These are phyloP conservation scores for Saturnispora halmiae DNA, from an alignment of 805 yeast species.

Conservation along the genomic window DNA sequence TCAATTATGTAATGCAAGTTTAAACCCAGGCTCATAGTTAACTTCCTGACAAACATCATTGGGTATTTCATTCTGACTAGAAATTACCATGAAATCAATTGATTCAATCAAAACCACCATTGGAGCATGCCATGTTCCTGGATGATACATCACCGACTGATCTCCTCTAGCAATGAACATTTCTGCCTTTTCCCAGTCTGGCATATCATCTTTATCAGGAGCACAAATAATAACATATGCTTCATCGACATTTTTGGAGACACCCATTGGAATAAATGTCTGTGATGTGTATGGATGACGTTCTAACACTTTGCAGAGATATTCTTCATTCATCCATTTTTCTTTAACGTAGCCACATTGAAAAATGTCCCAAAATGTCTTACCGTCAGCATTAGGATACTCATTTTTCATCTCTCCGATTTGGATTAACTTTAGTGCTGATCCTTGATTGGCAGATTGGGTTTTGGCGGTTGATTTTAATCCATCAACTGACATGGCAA, in stretches of 20 bases:
- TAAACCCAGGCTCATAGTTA: slow-evolving; percentile 52
- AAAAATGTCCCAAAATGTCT: slow-evolving; percentile 75
- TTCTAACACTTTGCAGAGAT: slow-evolving; percentile 64
- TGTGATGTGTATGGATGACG: slow-evolving; percentile 87
- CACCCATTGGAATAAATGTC: slow-evolving; percentile 87
- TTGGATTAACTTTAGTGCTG: slow-evolving; percentile 68
- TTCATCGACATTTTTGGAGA: slow-evolving; percentile 29
- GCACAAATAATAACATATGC: slow-evolving; percentile 84
- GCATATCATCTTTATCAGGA: slow-evolving; percentile 34
- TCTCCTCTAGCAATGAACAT: slow-evolving; percentile 76
- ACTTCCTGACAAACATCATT: slow-evolving; percentile 80
- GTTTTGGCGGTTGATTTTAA: slow-evolving; percentile 43
- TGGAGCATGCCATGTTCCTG: slow-evolving; percentile 91
- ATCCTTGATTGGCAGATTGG: slow-evolving; percentile 81
- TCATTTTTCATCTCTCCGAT: slow-evolving; percentile 61
- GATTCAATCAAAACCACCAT: slow-evolving; percentile 71
- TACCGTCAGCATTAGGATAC: slow-evolving; percentile 44
- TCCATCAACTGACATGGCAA: slow-evolving; percentile 68
- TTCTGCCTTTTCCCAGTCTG: slow-evolving; percentile 48
- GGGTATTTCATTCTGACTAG: slow-evolving; percentile 73
- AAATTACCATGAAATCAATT: slow-evolving; percentile 80
- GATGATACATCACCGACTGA: slow-evolving; percentile 84
- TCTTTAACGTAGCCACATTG: slow-evolving; percentile 72
- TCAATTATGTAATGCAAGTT: slow-evolving; percentile 24
- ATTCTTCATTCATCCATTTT: slow-evolving; percentile 33